phyloP scores from a whole-genome alignment of 73 alveolate species.

The Paramecium sonneborni region DNA sequence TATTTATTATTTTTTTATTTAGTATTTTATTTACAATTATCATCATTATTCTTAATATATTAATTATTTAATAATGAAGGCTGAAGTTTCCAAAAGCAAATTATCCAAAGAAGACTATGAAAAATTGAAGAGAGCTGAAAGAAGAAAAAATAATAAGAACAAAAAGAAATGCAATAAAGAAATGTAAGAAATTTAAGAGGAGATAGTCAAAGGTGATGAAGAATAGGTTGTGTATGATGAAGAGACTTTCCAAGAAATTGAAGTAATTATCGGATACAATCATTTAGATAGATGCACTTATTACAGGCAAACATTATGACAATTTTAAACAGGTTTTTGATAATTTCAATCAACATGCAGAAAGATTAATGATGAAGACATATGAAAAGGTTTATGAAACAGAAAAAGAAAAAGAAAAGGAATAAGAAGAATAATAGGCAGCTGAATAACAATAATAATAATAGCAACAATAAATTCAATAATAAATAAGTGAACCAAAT shows the following conservation, averaged over 20 bases:
- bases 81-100: neutral
- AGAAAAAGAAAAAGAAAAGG: constrained; percentile 46
- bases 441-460: neutral
- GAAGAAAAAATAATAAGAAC: neutral
- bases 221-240: neutral
- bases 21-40: neutral
- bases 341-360: neutral
- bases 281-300: constrained; percentile 8
- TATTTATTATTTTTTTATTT: neutral
- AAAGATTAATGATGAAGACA: constrained; percentile 52
- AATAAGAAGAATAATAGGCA: constrained; percentile 24
- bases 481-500: neutral
- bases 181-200: neutral
- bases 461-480: neutral
- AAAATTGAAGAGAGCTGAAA: constrained; percentile 3
- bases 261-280: neutral
- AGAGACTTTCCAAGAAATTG: constrained; percentile 10
- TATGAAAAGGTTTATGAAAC: constrained; percentile 41
- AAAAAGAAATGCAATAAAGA: neutral
- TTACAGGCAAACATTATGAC: constrained; percentile 41
- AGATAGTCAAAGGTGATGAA: neutral
- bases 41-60: neutral
- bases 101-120: constrained; percentile 6
- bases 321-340: constrained; percentile 41
- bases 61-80: constrained; percentile 7